These are phyloP conservation scores for Gilbertella persicaria DNA, from an alignment of 371 early-diverging fungal species.

Conservation along the genomic window DNA sequence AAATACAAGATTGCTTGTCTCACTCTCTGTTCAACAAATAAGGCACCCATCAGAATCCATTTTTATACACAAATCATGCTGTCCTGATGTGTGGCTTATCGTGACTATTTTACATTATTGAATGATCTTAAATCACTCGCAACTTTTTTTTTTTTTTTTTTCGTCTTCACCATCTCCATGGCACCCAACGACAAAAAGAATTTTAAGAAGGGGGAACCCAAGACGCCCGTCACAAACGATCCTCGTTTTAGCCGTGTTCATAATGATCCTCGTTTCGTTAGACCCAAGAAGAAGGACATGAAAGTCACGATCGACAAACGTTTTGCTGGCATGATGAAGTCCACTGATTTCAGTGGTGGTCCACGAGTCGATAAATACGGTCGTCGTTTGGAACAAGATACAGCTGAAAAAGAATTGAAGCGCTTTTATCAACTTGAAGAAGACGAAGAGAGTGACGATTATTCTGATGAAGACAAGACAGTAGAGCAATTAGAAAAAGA, in stretches of 20 bases:
- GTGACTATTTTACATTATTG: too few species aligned
- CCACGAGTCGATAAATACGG: constrained; percentile 92
- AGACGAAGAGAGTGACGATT: constrained; percentile 36
- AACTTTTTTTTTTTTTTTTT: too few species aligned
- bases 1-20: too few species aligned
- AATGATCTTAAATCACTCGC: too few species aligned
- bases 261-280: constrained; percentile 86
- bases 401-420: constrained; percentile 58
- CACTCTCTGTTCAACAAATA: too few species aligned
- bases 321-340: constrained; percentile 79
- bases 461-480: constrained; percentile 31
- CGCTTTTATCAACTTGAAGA: constrained; percentile 64
- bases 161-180: too few species aligned
- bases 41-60: too few species aligned
- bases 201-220: constrained; percentile 5
- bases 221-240: constrained; percentile 62
- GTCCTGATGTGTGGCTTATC: too few species aligned
- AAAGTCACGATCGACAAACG: constrained; percentile 92
- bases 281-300: constrained; percentile 76
- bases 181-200: constrained; percentile 22
- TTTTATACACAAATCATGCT: too few species aligned
- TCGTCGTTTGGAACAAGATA: constrained; percentile 54
- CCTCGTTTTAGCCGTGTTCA: constrained; percentile 83
- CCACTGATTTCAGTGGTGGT: constrained; percentile 73
- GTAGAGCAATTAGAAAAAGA: constrained; percentile 50